Base-by-base conservation (phyloP, 768 basidiomycete species). In the Cystofilobasidium bisporidii region DNA sequence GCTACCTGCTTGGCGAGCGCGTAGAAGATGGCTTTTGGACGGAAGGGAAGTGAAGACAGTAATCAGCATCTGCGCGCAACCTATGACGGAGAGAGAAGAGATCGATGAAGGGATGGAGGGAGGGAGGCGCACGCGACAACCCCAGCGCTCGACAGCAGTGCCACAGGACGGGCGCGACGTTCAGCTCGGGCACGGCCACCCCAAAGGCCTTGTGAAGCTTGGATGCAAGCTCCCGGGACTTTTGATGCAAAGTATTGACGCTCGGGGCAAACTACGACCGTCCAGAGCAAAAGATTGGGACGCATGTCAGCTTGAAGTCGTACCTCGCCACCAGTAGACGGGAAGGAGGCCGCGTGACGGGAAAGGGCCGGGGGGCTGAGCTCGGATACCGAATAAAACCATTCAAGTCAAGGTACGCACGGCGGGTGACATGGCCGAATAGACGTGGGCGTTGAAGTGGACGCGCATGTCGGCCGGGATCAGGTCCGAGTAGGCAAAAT, bases 141-240 rank as follows among this genome's bases (percentile, higher is more conserved):
- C 85, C 83, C 63, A 93, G 79, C 17, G 80, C 79, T 65, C 84
- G 81, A 26, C 86, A 81, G 1, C 85, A 80, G 20, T 87, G 81
- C 91, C 91, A 94, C 41, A 91, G 80, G 24, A 91, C 76, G 1
- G 87, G 87, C 12, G 84, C 84, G 2, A 82, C 82, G 74, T 93
- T 94, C 70, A 81, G 77, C 73, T 89, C 88, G 6, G 91, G 89
- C 9, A 85, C 84, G 60, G 76, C 74, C 20, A 92, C 77, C 24
- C 81, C 82, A 75, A 85, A 88, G 2, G 75, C 73, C 22, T 76
- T 73, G 64, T 84, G 77, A 70, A 88, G 72, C 61, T 77, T 79
- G 69, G 81, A 82, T 9, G 86, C 87, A 26, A 93, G 78, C 32
- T 83, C 81, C 20, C 86, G 83, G 28, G 83, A 77, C 1, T 85